Conservation (phyloP, 176 grass and related monocot species). For the Saccharum spontaneum region DNA sequence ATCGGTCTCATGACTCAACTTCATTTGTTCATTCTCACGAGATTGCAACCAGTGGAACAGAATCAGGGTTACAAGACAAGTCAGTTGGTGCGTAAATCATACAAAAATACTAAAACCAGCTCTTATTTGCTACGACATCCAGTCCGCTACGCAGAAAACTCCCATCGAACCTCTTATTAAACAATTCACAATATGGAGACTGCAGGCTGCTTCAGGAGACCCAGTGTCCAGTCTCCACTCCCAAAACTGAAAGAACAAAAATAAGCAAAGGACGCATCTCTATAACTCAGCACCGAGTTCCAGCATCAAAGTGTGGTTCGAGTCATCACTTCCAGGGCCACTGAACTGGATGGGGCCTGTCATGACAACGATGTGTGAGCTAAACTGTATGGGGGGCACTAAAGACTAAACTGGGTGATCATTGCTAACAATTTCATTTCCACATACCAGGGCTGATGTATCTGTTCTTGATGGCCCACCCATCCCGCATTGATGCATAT, state of each 20-base stretch:
- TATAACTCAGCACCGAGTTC: conserved; percentile 70
- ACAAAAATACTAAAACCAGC: conserved; percentile 8
- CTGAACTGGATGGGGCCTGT: conserved; percentile 90
- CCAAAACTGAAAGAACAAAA: conserved; percentile 41
- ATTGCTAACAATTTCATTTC: not conserved
- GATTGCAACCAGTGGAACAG: not conserved
- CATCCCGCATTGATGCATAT: conserved; percentile 81
- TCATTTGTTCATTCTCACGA: not conserved
- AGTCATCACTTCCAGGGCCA: conserved; percentile 72
- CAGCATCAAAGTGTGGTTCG: conserved; percentile 89
- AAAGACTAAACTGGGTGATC: not conserved
- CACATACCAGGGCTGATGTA: conserved; percentile 95
- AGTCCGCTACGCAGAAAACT: conserved; percentile 15
- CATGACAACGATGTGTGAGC: not conserved
- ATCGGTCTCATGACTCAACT: not conserved
- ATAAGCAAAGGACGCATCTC: not conserved
- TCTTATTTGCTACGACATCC: conserved; percentile 39
- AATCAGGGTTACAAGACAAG: not conserved
- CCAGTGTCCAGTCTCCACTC: conserved; percentile 3
- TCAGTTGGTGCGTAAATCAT: not conserved
- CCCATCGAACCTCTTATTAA: conserved; percentile 42
- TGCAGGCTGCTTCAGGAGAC: not conserved
- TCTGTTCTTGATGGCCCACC: conserved; percentile 85
- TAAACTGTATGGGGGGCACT: not conserved
- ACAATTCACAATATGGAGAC: conserved; percentile 3